Base-by-base conservation (phyloP, 148 eudicot genomes). In the Chenopodium quinoa region DNA sequence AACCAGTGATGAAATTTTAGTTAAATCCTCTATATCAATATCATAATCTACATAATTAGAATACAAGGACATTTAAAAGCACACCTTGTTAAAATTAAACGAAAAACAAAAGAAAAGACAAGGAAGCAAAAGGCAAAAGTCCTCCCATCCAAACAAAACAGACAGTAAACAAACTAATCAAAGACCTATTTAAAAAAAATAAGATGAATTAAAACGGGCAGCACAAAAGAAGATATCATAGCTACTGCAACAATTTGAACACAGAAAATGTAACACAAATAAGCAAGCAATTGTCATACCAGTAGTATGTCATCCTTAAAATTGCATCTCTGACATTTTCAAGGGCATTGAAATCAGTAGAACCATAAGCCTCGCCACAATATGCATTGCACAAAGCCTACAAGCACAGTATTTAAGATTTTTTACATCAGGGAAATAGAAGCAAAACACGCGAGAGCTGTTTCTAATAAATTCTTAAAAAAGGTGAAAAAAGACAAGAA, bases 331-430 rank as follows among this genome's bases (percentile, higher is more conserved):
- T 91, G 77, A 91, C 95, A 79, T 84, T 92, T 87, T 93, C 93
- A 62, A 96, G 94, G 80, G 88, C 86, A 76, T 71, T 82, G 76
- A 88, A 88, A 78, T 96, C 99, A 66, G 92, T 88, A 70, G 99
- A 89, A 65, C 97, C 95, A 81, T 90, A 91, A 52, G 89, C 84
- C 81, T 93, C 98, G 71, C 99, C 93, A 78, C 99, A 89, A 83
- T 92, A 96, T 54, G 93, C 88, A 83, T 91, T 91, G 85, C 98
- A 96, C 25, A 96, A 71, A 75, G 93, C 92, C 99, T 96, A 93
- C 86, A 85, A 44, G 83, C 72, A 47, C 62, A 66, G 4, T 66
- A 66, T 19, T 27, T 25, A 65, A 37, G 9, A 65, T 44, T 62
- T 20, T 79, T 56, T 19, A 48, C 54, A 16, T 48, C 64, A 31